Evolutionary conservation across 2,329 filamentous ascomycete genomes (phyloP).

Genomic region (Hymenoscyphus fructigenus): DNA sequence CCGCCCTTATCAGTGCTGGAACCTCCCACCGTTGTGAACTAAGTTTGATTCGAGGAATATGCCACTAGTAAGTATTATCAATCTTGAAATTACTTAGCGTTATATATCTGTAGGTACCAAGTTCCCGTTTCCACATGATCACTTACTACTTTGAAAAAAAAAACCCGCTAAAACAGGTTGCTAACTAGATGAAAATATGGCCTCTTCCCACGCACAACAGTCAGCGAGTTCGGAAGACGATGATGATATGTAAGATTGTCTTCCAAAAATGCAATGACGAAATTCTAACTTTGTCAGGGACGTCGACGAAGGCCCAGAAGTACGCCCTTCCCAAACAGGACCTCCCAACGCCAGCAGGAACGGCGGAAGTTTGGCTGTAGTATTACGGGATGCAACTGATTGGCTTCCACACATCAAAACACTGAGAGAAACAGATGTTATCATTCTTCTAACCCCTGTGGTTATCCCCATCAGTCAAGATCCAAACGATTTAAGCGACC

Average conservation of each 20-base stretch:
- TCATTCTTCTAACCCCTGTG: constrained; percentile 62
- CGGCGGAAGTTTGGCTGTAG: constrained; percentile 16
- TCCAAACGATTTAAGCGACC: constrained; percentile 53
- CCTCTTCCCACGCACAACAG: constrained; percentile 18
- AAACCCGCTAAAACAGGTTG: constrained; percentile 1
- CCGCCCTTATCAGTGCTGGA: neutral
- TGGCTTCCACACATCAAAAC: constrained; percentile 49
- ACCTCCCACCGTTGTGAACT: neutral
- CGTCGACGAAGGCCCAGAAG: constrained; percentile 14
- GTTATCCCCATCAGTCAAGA: constrained; percentile 47
- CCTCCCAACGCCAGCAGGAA: constrained; percentile 3
- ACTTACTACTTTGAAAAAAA: neutral
- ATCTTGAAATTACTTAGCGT: neutral
- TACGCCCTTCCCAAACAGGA: neutral
- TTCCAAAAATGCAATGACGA: neutral
- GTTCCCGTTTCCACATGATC: neutral
- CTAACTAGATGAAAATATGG: constrained; percentile 16
- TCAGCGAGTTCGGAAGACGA: constrained; percentile 18
- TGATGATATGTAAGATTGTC: constrained; percentile 24
- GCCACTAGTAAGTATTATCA: neutral
- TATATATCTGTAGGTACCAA: neutral
- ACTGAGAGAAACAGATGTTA: constrained; percentile 50
- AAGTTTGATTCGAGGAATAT: constrained; percentile 1
- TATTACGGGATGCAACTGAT: constrained; percentile 38
- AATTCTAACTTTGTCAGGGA: constrained; percentile 19